Conservation (phyloP, 1,284 basidiomycete species). For the Ganoderma meredithae region DNA sequence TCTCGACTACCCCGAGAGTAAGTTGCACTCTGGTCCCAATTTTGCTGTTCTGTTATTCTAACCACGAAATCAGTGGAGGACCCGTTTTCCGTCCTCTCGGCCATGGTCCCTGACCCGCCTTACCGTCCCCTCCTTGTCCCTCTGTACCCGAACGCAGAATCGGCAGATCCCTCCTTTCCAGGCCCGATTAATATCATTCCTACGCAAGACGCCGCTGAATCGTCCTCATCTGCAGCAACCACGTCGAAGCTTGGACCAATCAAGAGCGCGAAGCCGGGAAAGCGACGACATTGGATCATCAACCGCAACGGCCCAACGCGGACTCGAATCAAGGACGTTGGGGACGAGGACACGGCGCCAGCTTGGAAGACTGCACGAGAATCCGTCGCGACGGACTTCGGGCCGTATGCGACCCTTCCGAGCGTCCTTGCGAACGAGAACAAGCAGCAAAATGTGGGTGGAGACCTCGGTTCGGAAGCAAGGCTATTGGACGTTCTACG, state of each 20-base stretch:
- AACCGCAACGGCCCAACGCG: slow-evolving; percentile 49
- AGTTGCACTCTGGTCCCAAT: slow-evolving; percentile 30
- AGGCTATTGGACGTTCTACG: slow-evolving; percentile 44
- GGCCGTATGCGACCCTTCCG: slow-evolving; percentile 60
- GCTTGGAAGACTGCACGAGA: slow-evolving; percentile 59
- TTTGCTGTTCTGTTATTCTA: slow-evolving; percentile 7
- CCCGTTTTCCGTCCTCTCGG: slow-evolving; percentile 71
- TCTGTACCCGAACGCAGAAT: slow-evolving; percentile 53
- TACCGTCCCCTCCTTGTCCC: slow-evolving; percentile 62
- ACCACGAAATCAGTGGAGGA: slow-evolving; percentile 67
- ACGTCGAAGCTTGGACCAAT: slow-evolving; percentile 19
- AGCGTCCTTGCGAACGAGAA: slow-evolving; percentile 57
- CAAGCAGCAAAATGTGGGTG: slow-evolving; percentile 45
- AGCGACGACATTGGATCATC: slow-evolving; percentile 52
- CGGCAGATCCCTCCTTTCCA: slow-evolving; percentile 38
- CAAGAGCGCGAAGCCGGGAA: slow-evolving; percentile 29
- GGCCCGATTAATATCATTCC: slow-evolving; percentile 42
- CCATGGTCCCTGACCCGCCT: slow-evolving; percentile 64
- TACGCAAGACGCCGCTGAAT: slow-evolving; percentile 28
- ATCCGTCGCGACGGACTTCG: slow-evolving; percentile 63
- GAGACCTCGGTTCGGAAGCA: slow-evolving; percentile 44
- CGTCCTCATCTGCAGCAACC: slow-evolving; percentile 16
- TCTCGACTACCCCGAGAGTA: slow-evolving; percentile 75
- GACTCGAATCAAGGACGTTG: slow-evolving; percentile 59
- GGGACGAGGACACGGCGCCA: slow-evolving; percentile 50